Conservation (phyloP, 139 green algal genomes). For the Chlorella sp. region DNA sequence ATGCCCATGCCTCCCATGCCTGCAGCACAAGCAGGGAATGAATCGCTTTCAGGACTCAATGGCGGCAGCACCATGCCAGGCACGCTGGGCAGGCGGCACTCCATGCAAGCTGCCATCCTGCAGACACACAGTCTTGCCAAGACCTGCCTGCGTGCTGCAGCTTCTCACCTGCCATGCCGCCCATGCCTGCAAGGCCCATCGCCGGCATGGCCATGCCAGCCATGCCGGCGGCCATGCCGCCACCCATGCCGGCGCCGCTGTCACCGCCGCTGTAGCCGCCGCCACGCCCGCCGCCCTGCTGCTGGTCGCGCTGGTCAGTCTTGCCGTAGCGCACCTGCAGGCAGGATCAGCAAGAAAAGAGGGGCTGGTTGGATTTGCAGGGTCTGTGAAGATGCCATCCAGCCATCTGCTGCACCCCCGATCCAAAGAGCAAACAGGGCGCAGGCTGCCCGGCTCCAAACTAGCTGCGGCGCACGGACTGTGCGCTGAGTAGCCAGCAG, state of each 20-base stretch:
- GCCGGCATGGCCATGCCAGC: background rate
- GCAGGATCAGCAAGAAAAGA: background rate
- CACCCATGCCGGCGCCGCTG: background rate
- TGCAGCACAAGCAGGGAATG: background rate
- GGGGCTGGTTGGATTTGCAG: no score
- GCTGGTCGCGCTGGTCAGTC: background rate
- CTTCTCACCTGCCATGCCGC: background rate
- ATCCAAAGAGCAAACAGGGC: background rate
- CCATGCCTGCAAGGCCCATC: background rate
- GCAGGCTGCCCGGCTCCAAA: background rate
- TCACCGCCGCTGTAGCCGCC: background rate
- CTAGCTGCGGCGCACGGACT: no score
- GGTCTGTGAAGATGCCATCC: no score
- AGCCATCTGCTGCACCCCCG: no score
- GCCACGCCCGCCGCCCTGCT: slow-evolving; percentile 5
- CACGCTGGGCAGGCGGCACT: no score
- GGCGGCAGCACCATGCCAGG: background rate
- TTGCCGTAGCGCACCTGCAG: slow-evolving; percentile 40
- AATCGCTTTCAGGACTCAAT: background rate
- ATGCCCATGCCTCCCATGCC: slow-evolving; percentile 16
- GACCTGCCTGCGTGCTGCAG: no score
- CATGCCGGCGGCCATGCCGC: slow-evolving; percentile 3
- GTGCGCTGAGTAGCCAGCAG: background rate
- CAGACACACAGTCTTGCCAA: no score
- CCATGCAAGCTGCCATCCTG: no score